Evolutionary conservation across 2,329 filamentous ascomycete genomes (phyloP).

Genomic region (Daldinia sp.): DNA sequence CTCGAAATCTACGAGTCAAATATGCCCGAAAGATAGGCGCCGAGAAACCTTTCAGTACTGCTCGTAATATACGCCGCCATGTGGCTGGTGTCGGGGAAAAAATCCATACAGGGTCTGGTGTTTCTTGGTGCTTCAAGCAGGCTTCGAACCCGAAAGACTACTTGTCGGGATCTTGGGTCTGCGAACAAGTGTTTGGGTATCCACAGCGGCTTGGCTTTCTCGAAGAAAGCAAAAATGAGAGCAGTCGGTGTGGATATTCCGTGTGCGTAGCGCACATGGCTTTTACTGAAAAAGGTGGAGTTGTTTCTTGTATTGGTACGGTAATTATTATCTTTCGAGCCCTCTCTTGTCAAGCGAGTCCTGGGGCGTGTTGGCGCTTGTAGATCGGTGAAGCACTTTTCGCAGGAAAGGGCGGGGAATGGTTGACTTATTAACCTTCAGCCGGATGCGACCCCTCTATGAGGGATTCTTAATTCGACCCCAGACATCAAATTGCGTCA

Average conservation of each 20-base stretch:
- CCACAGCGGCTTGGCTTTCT: slow-evolving; percentile 37
- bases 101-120: slow-evolving; percentile 4
- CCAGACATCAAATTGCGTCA: slow-evolving; percentile 25
- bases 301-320: slow-evolving; percentile 16
- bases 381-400: slow-evolving; percentile 35
- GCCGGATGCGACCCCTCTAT: slow-evolving; percentile 41
- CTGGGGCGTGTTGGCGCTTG: slow-evolving; percentile 19
- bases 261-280: slow-evolving; percentile 37
- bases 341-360: slow-evolving; percentile 23
- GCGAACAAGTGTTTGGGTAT: slow-evolving; percentile 21
- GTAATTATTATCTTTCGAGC: slow-evolving; percentile 17
- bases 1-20: slow-evolving; percentile 18
- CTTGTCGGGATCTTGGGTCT: slow-evolving; percentile 3
- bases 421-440: slow-evolving; percentile 37
- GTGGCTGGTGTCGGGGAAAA: slow-evolving; percentile 14
- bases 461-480: slow-evolving; percentile 35
- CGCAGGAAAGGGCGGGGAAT: slow-evolving; percentile 37
- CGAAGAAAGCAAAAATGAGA: slow-evolving; percentile 18
- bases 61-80: slow-evolving; percentile 5
- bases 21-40: slow-evolving; percentile 2
- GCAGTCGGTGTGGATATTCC: slow-evolving; percentile 38
- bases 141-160: slow-evolving; percentile 13
- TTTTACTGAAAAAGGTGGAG: slow-evolving; percentile 38
- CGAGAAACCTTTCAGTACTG: slow-evolving; percentile 1
- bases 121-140: slow-evolving; percentile 6